Evolutionary conservation across 2,329 filamentous ascomycete species (phyloP).

Genomic region (Tothia fuscella): DNA sequence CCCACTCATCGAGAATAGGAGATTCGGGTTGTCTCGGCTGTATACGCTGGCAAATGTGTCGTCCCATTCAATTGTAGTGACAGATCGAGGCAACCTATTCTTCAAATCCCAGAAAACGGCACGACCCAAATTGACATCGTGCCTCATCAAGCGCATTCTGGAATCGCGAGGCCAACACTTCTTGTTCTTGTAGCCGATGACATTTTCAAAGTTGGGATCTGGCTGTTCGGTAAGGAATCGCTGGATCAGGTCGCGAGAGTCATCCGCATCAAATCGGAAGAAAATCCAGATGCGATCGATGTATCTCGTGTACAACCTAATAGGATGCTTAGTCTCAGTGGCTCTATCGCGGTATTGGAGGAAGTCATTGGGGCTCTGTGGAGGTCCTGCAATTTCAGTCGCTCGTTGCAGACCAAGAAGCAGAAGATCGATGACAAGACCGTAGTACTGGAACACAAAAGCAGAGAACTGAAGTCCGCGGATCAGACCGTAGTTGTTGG

Average conservation of each 20-base stretch:
- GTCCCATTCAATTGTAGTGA: slow-evolving; percentile 98
- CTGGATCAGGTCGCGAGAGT: slow-evolving; percentile 91
- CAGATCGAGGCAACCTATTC: slow-evolving; percentile 84
- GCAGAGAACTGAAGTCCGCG: slow-evolving; percentile 95
- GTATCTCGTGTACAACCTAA: slow-evolving; percentile 93
- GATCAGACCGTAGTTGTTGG: slow-evolving; percentile 97
- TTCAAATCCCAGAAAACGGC: slow-evolving; percentile 99
- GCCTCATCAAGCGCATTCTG: slow-evolving; percentile 94
- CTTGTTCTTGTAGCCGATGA: slow-evolving; percentile 98
- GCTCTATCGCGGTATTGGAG: slow-evolving; percentile 90
- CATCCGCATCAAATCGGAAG: slow-evolving; percentile 83
- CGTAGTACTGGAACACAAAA: slow-evolving; percentile 98
- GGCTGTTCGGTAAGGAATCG: slow-evolving; percentile 96
- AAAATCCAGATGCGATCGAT: slow-evolving; percentile 99
- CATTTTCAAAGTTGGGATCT: slow-evolving; percentile 97
- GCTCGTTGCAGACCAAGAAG: slow-evolving; percentile 87
- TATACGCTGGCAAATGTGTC: slow-evolving; percentile 98
- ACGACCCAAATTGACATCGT: slow-evolving; percentile 93
- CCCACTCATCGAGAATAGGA: slow-evolving; percentile 94
- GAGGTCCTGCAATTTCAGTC: slow-evolving; percentile 93
- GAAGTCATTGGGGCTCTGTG: slow-evolving; percentile 92
- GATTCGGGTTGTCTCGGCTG: slow-evolving; percentile 92
- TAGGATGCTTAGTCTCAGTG: slow-evolving; percentile 86
- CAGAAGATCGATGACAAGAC: slow-evolving; percentile 84
- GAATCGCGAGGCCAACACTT: slow-evolving; percentile 99